These are phyloP conservation scores for Zygosaccharomyces bisporus DNA, from an alignment of 805 yeast species.

Conservation along the genomic window DNA sequence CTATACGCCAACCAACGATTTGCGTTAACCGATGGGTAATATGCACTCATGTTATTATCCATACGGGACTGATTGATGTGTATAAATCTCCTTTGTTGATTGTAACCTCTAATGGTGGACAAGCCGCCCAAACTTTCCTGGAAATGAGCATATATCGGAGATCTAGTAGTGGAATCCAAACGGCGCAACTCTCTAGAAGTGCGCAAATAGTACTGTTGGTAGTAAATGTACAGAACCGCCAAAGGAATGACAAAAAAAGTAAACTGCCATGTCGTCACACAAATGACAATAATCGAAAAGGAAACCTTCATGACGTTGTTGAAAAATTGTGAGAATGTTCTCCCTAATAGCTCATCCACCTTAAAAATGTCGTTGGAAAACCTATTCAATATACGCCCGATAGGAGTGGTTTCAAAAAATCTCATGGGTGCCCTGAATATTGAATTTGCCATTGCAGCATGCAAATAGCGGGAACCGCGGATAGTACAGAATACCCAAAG, in stretches of 20 bases:
- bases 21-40: constrained; percentile 85
- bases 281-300: constrained; percentile 75
- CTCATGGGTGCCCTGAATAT: constrained; percentile 92
- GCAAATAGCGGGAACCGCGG: constrained; percentile 72
- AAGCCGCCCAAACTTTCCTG: constrained; percentile 79
- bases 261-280: constrained; percentile 86
- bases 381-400: constrained; percentile 86
- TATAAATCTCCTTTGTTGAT: constrained; percentile 58
- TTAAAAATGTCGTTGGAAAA: constrained; percentile 88
- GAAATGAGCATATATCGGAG: constrained; percentile 80
- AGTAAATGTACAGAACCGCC: constrained; percentile 57
- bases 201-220: constrained; percentile 71
- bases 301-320: constrained; percentile 56
- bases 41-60: constrained; percentile 87
- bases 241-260: constrained; percentile 69
- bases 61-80: constrained; percentile 64
- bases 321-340: constrained; percentile 69
- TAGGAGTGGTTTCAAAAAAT: constrained; percentile 92
- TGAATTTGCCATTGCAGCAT: constrained; percentile 64
- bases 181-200: constrained; percentile 82
- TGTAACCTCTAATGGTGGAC: constrained; percentile 69
- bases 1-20: constrained; percentile 98
- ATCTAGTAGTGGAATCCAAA: constrained; percentile 72
- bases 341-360: constrained; percentile 73
- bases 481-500: constrained; percentile 81